These are phyloP conservation scores for Carpinus fangiana DNA, from an alignment of 306 rosid genomes.

Conservation along the genomic window DNA sequence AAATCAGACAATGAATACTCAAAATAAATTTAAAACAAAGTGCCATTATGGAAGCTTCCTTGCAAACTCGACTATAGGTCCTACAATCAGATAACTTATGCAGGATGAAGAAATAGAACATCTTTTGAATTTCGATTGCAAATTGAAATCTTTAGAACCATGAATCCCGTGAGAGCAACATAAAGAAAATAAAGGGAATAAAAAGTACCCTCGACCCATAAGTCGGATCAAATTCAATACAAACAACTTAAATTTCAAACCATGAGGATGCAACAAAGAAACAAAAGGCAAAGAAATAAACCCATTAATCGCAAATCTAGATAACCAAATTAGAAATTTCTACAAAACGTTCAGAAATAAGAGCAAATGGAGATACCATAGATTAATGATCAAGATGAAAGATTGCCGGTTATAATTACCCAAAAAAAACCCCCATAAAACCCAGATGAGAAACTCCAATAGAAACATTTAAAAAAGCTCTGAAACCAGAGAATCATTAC, in stretches of 20 bases:
- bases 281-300: constrained; percentile 5
- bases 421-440: neutral
- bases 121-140: constrained; percentile 22
- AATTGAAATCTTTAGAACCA: constrained; percentile 9
- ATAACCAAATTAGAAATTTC: neutral
- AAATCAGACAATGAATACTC: neutral
- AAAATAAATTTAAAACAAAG: neutral
- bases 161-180: constrained; percentile 13
- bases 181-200: neutral
- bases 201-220: constrained; percentile 2
- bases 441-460: neutral
- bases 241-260: constrained; percentile 16
- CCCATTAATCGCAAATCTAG: neutral
- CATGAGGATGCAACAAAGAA: constrained; percentile 11
- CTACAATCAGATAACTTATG: neutral
- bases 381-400: constrained; percentile 26
- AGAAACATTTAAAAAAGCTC: constrained; percentile 9
- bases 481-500: constrained; percentile 12
- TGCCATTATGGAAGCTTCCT: neutral
- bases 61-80: constrained; percentile 3
- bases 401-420: neutral
- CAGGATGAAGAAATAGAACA: constrained; percentile 14
- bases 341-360: neutral
- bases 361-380: neutral
- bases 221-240: constrained; percentile 19